Evolutionary conservation across 139 green algal species (phyloP).

Genomic region (Chlamydomonas urium): DNA sequence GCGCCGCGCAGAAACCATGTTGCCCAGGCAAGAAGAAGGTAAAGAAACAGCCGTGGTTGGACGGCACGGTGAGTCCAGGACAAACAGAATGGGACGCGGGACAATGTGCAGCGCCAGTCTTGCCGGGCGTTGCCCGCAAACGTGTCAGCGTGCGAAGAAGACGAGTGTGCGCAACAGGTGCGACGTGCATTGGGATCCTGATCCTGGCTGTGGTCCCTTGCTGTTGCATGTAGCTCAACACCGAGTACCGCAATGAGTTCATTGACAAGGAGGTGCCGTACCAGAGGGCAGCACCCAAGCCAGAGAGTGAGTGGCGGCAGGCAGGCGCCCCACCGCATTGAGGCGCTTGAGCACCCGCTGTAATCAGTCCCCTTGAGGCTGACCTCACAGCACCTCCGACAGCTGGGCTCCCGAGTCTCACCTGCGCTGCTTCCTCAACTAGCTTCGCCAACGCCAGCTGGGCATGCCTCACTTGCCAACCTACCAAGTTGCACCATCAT

Average conservation of each 20-base stretch:
- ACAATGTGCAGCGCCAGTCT: neutral
- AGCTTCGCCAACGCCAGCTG: no score
- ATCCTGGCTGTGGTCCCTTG: neutral
- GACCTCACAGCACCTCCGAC: no score
- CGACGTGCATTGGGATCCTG: no score
- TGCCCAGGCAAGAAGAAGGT: neutral
- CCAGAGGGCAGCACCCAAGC: neutral
- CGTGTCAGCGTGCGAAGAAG: neutral
- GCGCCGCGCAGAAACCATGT: no score
- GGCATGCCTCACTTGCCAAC: no score
- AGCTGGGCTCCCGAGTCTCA: no score
- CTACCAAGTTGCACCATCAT: no score
- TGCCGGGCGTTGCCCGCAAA: neutral
- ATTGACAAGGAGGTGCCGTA: slow-evolving; percentile 16
- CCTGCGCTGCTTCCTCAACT: no score
- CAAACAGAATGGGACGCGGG: neutral
- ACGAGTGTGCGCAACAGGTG: no score
- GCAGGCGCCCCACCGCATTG: no score
- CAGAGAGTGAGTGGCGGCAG: neutral
- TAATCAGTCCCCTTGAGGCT: no score
- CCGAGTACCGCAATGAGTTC: slow-evolving; percentile 12
- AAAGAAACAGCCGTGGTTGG: neutral
- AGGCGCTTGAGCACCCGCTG: no score
- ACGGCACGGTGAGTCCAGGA: neutral
- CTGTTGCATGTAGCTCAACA: slow-evolving; percentile 5